Evolutionary conservation across 495 filamentous ascomycete species (phyloP).

Genomic region (Podospora anserina): DNA sequence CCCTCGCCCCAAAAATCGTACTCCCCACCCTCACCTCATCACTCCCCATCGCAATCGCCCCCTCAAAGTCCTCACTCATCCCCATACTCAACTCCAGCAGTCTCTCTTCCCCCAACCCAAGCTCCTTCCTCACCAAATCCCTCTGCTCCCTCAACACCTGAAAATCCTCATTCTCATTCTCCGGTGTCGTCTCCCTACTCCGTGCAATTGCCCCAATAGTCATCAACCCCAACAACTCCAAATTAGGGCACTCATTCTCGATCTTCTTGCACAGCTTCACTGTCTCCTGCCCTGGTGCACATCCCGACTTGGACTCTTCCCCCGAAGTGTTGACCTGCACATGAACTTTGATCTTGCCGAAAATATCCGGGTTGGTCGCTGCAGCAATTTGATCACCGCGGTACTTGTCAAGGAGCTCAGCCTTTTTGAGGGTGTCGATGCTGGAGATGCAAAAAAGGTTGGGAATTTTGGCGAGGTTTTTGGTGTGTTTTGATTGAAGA

Average conservation of each 20-base stretch:
- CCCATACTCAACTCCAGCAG: constrained; percentile 61
- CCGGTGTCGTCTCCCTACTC: constrained; percentile 63
- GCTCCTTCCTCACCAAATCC: constrained; percentile 54
- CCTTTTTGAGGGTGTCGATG: constrained; percentile 85
- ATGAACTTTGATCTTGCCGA: constrained; percentile 62
- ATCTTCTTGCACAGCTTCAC: constrained; percentile 64
- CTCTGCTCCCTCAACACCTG: constrained; percentile 61
- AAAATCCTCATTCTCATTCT: constrained; percentile 91
- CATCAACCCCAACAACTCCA: constrained; percentile 83
- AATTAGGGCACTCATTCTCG: constrained; percentile 62
- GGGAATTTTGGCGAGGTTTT: constrained; percentile 74
- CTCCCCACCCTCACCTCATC: constrained; percentile 93
- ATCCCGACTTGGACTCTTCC: constrained; percentile 79
- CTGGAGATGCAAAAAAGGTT: constrained; percentile 93
- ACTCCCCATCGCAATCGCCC: constrained; percentile 78
- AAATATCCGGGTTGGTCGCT: neutral
- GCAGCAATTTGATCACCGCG: constrained; percentile 53
- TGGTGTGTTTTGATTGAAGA: constrained; percentile 65
- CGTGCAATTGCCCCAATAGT: constrained; percentile 93
- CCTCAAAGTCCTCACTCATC: constrained; percentile 96
- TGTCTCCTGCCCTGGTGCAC: constrained; percentile 59
- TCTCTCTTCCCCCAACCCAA: constrained; percentile 35
- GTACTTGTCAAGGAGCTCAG: constrained; percentile 71
- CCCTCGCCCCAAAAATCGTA: constrained; percentile 84
- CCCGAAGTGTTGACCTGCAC: constrained; percentile 95